phyloP scores from a whole-genome alignment of 139 green algal genomes.

The Cymbomonas tetramitiformis region DNA sequence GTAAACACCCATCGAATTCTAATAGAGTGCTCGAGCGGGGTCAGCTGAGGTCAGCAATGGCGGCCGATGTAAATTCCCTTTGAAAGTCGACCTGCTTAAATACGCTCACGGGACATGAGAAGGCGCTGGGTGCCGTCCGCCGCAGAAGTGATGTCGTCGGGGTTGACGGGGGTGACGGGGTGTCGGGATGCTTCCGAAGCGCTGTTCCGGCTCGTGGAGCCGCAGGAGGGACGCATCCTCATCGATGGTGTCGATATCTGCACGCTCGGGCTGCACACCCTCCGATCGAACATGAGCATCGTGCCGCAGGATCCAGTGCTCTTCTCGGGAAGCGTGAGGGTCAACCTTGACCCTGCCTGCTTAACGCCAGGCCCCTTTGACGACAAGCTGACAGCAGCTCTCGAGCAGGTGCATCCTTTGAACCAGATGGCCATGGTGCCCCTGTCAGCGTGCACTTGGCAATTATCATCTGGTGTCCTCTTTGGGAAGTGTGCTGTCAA shows the following conservation, averaged over 20 bases:
- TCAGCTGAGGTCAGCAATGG: too few relatives aligned
- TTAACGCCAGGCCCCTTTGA: conserved; percentile 48
- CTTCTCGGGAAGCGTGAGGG: conserved; percentile 19
- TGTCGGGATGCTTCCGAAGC: too few relatives aligned
- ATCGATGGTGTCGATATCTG: conserved; percentile 21
- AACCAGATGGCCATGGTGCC: conserved; percentile 30
- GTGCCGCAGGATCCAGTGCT: conserved; percentile 29
- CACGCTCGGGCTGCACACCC: conserved; percentile 29
- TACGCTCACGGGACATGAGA: conserved; percentile 38
- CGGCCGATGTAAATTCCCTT: conserved; percentile 64
- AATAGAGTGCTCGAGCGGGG: too few relatives aligned
- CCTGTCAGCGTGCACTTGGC: background rate
- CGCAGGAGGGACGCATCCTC: conserved; percentile 5
- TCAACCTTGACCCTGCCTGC: conserved; percentile 36
- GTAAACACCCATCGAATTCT: too few relatives aligned
- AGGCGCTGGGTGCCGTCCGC: conserved; percentile 52
- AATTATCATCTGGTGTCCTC: background rate
- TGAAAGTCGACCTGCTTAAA: conserved; percentile 69
- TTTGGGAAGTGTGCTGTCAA: too few relatives aligned
- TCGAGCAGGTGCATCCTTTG: conserved; percentile 34
- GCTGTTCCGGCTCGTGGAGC: conserved; percentile 61
- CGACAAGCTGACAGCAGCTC: conserved; percentile 42
- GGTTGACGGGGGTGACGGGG: too few relatives aligned
- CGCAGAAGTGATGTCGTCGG: conserved; percentile 31
- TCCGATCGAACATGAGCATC: conserved; percentile 40